A percentile compares a stretch with the other conserved stretches of the same genome.
phyloP scores from a whole-genome alignment of 2,329 filamentous ascomycete genomes.

The Trichoderma sp. region DNA sequence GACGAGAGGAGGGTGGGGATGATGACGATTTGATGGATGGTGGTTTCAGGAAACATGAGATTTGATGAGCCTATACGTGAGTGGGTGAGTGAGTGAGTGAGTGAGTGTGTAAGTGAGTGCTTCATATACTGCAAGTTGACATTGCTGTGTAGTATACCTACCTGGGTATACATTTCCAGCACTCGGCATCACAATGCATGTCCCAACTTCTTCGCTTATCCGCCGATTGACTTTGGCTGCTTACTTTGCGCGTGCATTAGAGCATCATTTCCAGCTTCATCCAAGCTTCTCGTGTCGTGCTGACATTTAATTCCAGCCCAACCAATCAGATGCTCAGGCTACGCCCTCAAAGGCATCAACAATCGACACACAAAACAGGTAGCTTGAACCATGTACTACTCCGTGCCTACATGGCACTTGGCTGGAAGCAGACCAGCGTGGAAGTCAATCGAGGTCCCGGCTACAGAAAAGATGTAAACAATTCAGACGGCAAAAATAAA shows the following conservation, averaged over 20 bases:
- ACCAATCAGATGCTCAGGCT: neutral
- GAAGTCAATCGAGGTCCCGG: neutral
- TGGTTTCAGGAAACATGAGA: neutral
- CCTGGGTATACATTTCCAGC: too few relatives aligned
- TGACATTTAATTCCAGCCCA: neutral
- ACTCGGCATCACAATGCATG: neutral
- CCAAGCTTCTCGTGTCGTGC: constrained; percentile 6
- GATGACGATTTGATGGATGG: neutral
- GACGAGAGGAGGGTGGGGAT: neutral
- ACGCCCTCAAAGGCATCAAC: constrained; percentile 4
- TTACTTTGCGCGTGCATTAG: neutral
- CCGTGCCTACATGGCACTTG: neutral
- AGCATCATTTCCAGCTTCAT: neutral
- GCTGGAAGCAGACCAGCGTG: neutral
- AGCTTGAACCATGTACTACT: constrained; percentile 8
- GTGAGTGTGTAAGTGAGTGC: neutral
- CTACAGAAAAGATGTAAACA: neutral
- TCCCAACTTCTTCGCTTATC: neutral
- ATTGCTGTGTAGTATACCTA: too few relatives aligned
- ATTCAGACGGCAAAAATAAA: neutral
- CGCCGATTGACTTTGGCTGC: neutral
- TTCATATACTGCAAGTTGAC: neutral
- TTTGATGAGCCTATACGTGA: neutral
- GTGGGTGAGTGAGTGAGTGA: neutral
- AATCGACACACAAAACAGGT: neutral